Evolutionary conservation across 164 flowering plant genomes (phyloP), one percentile per base, ranked within the genome.

Genomic region (Cinnamomum micranthum): DNA sequence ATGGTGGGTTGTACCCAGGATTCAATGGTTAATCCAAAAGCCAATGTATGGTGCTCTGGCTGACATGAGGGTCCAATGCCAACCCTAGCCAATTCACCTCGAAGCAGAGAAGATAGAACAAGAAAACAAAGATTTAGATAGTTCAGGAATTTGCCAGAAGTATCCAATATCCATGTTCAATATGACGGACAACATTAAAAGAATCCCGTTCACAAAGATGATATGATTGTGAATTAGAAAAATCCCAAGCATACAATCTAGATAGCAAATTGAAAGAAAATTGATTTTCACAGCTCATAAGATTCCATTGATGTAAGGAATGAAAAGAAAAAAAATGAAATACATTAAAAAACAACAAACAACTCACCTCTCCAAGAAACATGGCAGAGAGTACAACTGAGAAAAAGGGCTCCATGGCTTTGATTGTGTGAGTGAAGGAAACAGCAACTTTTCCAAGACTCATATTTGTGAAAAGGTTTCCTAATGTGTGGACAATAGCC

Each of bases 361-460:
- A n/a, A 12, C 79, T 33, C 67, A 95, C 99, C 96, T 93, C 99
- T 23, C 95, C 97, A 14, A 95, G 85, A 83, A 95, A 95, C 90
- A 92, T 79, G n/a, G 97, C 94, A 51, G 99, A 95, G 15, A 95
- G 92, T 23, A 95, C 62, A 77, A 93, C 98, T 22, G 98, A 93
- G 88, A 95, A 95, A 79, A 95, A 93, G 19, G 99, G 99, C 86
- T 95, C 99, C 91, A 87, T 89, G 65, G 99, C 99, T 85, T 95
- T 95, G 76, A 93, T 92, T 15, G 99, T 95, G 82, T 95, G 98
- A 63, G 99, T 95, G 81, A 95, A 95, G 31, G 99, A 95, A 72
- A 95, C 98, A 60, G 99, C 88, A 77, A 95, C 99, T 84, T 93
- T 93, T n/a, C 98, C 99, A 62, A 95, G 97, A 82, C 99, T 95